Base-by-base conservation (phyloP, 2,329 filamentous ascomycete species). In the Penicillium sp. region DNA sequence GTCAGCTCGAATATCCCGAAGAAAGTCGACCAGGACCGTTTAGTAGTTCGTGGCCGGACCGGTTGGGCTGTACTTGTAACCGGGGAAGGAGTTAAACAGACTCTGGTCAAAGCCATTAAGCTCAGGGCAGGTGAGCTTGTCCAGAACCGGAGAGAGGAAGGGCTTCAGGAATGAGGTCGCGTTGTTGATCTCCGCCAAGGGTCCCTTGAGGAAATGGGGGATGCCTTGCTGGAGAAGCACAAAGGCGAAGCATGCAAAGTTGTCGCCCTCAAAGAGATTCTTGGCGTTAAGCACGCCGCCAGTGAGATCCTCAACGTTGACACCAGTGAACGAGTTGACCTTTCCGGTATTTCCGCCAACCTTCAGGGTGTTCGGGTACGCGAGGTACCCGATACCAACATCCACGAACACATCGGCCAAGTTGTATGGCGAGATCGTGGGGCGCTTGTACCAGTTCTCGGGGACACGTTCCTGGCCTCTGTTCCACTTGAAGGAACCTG, bases 171-270 rank as follows among this genome's bases (percentile, higher is more conserved):
- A 55, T 9, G 47, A 31, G 14, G 47, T 51, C n/a, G 52, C 47
- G 36, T 44, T 47, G 27, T 47, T 51, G 27, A 51, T 18, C 43
- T 27, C 38, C 8, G 38, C 47, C 43, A 55, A 43, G 5, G 42
- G 18, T 4, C 52, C 38, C 47, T 54, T 49, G 5, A 54, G 42
- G 42, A 46, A 54, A 18, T 51, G 32, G 11, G 52, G 43, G 50
- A 55, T 55, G 21, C 16, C 52, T 21, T 51, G 47, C n/a, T 55
- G 43, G 22, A 36, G 9, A 51, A 51, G 36, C 31, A 22, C 31
- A 18, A 55, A 51, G 9, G 29, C 43, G 47, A 51, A 51, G 47
- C 52, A 55, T 16, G 47, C 47, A 31, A 55, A 55, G 21, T 51
- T 55, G 40, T 55, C 47, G 8, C 38, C 52, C 24, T 55, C 43